A percentile compares a stretch with the other conserved stretches of the same genome.
Conservation (phyloP, 164 flowering plant genomes). For the Nymphaea colorata region DNA sequence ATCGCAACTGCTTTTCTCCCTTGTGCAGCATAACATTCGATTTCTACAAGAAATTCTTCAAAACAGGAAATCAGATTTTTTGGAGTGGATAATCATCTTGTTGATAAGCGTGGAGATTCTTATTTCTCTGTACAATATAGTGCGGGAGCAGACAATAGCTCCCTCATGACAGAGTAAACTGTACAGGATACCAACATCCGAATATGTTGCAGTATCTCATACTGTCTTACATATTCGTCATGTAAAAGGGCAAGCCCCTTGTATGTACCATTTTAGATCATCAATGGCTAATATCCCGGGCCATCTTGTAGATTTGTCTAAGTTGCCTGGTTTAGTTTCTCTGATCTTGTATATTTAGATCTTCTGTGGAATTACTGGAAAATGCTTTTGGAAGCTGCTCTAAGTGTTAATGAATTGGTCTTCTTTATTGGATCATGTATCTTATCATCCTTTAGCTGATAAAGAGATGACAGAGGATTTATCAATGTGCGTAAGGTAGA, state of each 20-base stretch:
- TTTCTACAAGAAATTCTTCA: slow-evolving; percentile 90
- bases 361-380: no score
- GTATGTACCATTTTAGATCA: neutral
- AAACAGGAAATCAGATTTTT: slow-evolving; percentile 82
- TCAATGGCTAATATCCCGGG: neutral
- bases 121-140: slow-evolving; percentile 61
- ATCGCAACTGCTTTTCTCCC: slow-evolving; percentile 2
- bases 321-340: neutral
- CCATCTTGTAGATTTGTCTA: neutral
- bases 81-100: slow-evolving; percentile 85
- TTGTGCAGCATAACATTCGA: slow-evolving; percentile 81
- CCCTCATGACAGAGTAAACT: slow-evolving; percentile 11
- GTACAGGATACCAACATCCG: neutral
- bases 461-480: no score
- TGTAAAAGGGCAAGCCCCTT: neutral
- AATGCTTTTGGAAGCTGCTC: no score
- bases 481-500: no score
- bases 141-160: slow-evolving; percentile 36
- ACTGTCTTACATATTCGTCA: neutral
- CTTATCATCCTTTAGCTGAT: no score
- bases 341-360: neutral
- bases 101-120: slow-evolving; percentile 74
- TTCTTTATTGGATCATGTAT: no score
- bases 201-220: neutral
- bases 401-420: no score